Evolutionary conservation across 73 alveolate species (phyloP).

Genomic region (Diophrys appendiculata): DNA sequence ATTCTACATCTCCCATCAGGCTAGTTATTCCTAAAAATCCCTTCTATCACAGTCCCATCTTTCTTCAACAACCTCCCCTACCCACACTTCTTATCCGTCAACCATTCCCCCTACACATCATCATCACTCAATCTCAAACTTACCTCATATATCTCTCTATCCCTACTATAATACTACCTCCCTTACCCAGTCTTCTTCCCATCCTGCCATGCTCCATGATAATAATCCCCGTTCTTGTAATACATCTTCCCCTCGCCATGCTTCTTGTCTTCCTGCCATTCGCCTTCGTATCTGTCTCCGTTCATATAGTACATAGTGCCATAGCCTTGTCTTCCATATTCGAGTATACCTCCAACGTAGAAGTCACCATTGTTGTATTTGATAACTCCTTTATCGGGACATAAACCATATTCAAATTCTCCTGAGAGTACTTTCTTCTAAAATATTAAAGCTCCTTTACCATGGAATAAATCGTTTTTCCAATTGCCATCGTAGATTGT

Average conservation of each 20-base stretch:
- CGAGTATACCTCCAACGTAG: constrained; percentile 24
- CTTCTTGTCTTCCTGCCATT: constrained; percentile 10
- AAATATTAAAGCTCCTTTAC: constrained; percentile 31
- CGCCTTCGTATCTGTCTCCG: constrained; percentile 25
- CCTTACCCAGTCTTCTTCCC: neutral
- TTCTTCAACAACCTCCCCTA: neutral
- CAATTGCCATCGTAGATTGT: constrained; percentile 46
- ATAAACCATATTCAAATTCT: constrained; percentile 13
- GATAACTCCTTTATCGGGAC: constrained; percentile 14
- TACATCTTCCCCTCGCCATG: constrained; percentile 25
- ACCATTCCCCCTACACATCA: neutral
- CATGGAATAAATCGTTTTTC: constrained; percentile 45
- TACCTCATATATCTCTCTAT: neutral
- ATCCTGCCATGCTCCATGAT: constrained; percentile 15
- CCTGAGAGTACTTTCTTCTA: constrained; percentile 12
- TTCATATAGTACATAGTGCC: constrained; percentile 8
- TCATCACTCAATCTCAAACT: too few relatives aligned
- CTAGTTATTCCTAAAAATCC: neutral
- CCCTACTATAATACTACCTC: constrained; percentile 34
- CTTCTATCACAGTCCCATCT: neutral
- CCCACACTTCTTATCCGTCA: neutral
- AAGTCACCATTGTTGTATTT: constrained; percentile 15
- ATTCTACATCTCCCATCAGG: neutral
- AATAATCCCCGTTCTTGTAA: constrained; percentile 2
- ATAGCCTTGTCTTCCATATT: constrained; percentile 5